phyloP scores from a whole-genome alignment of 1,139 yeast species.

The Arxiozyma slooffiae region DNA sequence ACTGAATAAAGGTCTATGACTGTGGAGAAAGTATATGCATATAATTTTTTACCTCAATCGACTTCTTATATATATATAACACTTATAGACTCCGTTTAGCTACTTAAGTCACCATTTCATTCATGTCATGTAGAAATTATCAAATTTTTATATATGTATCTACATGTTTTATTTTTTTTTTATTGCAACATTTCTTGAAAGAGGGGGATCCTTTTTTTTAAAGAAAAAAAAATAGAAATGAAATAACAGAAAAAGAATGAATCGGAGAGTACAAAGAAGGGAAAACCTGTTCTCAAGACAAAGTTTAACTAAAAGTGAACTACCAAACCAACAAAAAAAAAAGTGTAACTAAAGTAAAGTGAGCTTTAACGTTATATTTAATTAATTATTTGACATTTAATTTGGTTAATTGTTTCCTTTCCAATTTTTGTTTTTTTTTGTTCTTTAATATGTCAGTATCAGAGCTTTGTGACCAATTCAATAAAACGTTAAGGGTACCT shows the following conservation, averaged over 20 bases:
- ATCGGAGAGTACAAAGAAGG: not conserved
- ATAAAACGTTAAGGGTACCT: constrained; percentile 9
- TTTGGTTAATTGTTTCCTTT: no score
- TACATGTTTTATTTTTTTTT: no score
- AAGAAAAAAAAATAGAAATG: not conserved
- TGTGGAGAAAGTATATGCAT: not conserved
- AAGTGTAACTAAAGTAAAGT: not conserved
- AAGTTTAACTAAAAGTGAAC: not conserved
- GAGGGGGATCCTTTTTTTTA: no score
- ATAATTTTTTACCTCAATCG: not conserved
- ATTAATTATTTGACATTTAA: no score
- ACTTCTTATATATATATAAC: no score
- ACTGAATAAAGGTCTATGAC: not conserved
- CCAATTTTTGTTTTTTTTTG: no score
- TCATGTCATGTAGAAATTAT: not conserved
- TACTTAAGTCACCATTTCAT: not conserved
- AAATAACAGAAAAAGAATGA: not conserved
- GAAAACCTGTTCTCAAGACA: not conserved
- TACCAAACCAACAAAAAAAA: not conserved
- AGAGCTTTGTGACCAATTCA: constrained; percentile 12
- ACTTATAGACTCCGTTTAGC: no score
- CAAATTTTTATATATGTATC: not conserved
- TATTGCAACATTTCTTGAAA: no score
- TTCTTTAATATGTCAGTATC: not conserved
- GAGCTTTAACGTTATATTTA: not conserved